These are phyloP conservation scores for Aspergillus heteromorphus DNA, from an alignment of 495 filamentous ascomycete genomes.

Conservation along the genomic window DNA sequence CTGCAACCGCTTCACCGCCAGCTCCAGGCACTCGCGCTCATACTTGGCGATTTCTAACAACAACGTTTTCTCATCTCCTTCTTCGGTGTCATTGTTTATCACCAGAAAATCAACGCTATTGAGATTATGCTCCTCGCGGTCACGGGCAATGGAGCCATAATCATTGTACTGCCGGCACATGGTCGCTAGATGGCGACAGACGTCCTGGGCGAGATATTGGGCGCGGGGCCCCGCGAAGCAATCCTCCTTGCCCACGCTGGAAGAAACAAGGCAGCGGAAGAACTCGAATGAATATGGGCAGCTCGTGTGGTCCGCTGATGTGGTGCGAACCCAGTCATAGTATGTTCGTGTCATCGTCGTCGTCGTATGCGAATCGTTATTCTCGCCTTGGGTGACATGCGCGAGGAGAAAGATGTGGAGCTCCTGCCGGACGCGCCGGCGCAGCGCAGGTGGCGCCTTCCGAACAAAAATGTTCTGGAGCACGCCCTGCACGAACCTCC, in stretches of 20 bases:
- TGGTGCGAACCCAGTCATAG: constrained; percentile 32
- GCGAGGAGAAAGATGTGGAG: constrained; percentile 20
- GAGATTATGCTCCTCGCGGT: constrained; percentile 30
- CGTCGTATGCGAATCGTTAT: constrained; percentile 8
- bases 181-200: constrained; percentile 25
- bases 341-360: neutral
- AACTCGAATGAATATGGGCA: constrained; percentile 36
- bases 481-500: too few relatives aligned
- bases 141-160: constrained; percentile 26
- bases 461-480: neutral
- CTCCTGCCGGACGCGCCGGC: constrained; percentile 8
- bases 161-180: constrained; percentile 41
- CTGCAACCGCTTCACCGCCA: constrained; percentile 12
- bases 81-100: constrained; percentile 8
- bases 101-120: constrained; percentile 37
- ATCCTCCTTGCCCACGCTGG: constrained; percentile 3
- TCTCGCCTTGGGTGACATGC: constrained; percentile 21
- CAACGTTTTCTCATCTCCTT: constrained; percentile 12
- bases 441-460: neutral
- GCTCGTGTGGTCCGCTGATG: constrained; percentile 27
- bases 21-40: constrained; percentile 18
- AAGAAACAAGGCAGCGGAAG: constrained; percentile 23
- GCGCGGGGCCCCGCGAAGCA: constrained; percentile 9
- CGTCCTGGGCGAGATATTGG: constrained; percentile 26
- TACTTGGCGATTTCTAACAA: constrained; percentile 25